Conservation (phyloP, 371 early-diverging fungal genomes). For the Rhizopus stolonifer region DNA sequence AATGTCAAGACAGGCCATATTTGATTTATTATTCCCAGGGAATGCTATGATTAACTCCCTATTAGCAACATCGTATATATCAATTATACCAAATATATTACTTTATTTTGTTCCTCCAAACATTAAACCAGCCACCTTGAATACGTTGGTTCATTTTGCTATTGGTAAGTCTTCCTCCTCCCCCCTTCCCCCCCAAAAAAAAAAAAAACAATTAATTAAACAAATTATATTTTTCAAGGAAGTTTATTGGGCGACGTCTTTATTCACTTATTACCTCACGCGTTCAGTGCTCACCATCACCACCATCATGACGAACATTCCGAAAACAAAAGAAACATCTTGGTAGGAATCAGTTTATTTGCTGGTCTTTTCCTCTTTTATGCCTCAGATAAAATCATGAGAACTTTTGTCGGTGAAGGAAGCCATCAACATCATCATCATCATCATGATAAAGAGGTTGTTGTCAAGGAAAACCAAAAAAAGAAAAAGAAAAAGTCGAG, state of each 20-base stretch:
- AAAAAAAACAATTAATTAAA: neutral
- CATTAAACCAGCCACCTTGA: slow-evolving; percentile 68
- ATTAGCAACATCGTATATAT: slow-evolving; percentile 81
- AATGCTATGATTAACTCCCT: slow-evolving; percentile 69
- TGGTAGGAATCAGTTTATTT: slow-evolving; percentile 76
- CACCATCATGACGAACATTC: slow-evolving; percentile 27
- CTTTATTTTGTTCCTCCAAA: slow-evolving; percentile 81
- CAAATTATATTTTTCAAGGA: slow-evolving; percentile 29
- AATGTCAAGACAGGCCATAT: slow-evolving; percentile 7
- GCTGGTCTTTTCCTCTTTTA: slow-evolving; percentile 73
- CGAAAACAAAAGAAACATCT: slow-evolving; percentile 56
- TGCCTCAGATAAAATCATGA: slow-evolving; percentile 78
- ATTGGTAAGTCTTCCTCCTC: slow-evolving; percentile 69
- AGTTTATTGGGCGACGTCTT: slow-evolving; percentile 88
- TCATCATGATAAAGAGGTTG: slow-evolving; percentile 19
- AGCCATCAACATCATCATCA: slow-evolving; percentile 59
- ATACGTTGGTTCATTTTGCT: slow-evolving; percentile 80
- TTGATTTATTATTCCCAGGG: slow-evolving; percentile 54
- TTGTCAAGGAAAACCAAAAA: neutral
- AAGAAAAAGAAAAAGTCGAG: neutral
- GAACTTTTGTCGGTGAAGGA: slow-evolving; percentile 64
- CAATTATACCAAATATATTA: slow-evolving; percentile 79
- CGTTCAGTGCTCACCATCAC: slow-evolving; percentile 49
- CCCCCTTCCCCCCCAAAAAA: no score
- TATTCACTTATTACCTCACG: slow-evolving; percentile 80